Base-by-base conservation (phyloP, 176 grass and related monocot species). In the Neostapfia colusana region DNA sequence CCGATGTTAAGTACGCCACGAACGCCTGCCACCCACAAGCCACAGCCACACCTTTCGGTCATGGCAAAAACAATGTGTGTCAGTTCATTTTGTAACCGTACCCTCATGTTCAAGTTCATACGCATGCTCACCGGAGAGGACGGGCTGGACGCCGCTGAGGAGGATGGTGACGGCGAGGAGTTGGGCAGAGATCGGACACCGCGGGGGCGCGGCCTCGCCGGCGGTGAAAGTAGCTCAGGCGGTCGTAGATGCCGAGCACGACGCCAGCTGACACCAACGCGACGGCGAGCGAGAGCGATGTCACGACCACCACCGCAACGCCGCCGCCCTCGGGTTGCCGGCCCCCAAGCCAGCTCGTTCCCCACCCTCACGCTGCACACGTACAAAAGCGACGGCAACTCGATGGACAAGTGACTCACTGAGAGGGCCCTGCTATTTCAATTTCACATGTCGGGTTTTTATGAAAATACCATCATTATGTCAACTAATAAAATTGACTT, bases 71-170 rank as follows among this genome's bases (percentile, higher is more conserved):
- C 21, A 10, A 27, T 28, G 3, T 11, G 10, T 10, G 4, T 27
- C 56, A 12, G 24, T 59, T 28, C 15, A 13, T 45, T 49, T 49
- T 14, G 46, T 2, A 3, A 49, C 46, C 0, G 15, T 12, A 1
- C 43, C 43, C 10, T 11, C 44, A 15, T 15, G 13, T 25, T 21
- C 23, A 12, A 10, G 23, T 26, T 10, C 8, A 49, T 23, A 23
- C 23, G 51, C 7, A 7, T 23, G 25, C 43, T 56, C 21, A 74
- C 79, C 73, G 28, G 72, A 83, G 17, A 84, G 35, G 10, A 84
- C 81, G 6, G 64, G 80, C 26, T 83, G 70, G 62, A 83, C 50
- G 80, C 80, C 70, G 72, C 67, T 74, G 62, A 83, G 70, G 39
- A 83, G 25, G 63, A 83, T 40, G 12, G 81, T 84, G 54, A 56